phyloP scores from a whole-genome alignment of 352 stramenopile species.

The Thraustotheca clavata region DNA sequence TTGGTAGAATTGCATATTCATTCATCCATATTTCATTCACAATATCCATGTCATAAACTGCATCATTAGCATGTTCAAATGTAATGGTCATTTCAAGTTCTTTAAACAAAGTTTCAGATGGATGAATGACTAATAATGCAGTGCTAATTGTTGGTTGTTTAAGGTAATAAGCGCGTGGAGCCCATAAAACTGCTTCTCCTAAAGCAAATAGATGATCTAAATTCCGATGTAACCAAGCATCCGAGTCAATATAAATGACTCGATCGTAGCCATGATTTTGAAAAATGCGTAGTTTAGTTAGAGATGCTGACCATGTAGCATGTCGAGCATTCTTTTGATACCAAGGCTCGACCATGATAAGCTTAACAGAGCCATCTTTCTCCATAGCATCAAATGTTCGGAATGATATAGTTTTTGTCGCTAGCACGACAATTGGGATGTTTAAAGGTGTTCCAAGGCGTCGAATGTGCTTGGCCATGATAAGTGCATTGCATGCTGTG shows the following conservation, averaged over 20 bases:
- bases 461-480: conserved; percentile 23
- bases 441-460: neutral
- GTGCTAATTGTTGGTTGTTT: neutral
- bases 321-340: conserved; percentile 4
- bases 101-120: neutral
- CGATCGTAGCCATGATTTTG: conserved; percentile 29
- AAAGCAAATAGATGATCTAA: conserved; percentile 29
- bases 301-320: conserved; percentile 22
- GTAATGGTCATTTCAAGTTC: neutral
- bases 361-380: neutral
- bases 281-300: conserved; percentile 32
- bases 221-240: conserved; percentile 30
- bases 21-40: neutral
- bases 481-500: conserved; percentile 26
- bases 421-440: conserved; percentile 27
- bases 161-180: neutral
- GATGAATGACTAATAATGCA: conserved; percentile 1
- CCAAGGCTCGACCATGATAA: conserved; percentile 22
- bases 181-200: neutral
- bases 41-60: conserved; percentile 13
- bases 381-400: conserved; percentile 10
- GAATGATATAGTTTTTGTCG: conserved; percentile 12
- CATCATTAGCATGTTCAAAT: neutral
- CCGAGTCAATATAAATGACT: conserved; percentile 32
- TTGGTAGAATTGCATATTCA: conserved; percentile 1